phyloP scores from a whole-genome alignment of 2,329 filamentous ascomycete species.

The Exophiala dermatitidis region DNA sequence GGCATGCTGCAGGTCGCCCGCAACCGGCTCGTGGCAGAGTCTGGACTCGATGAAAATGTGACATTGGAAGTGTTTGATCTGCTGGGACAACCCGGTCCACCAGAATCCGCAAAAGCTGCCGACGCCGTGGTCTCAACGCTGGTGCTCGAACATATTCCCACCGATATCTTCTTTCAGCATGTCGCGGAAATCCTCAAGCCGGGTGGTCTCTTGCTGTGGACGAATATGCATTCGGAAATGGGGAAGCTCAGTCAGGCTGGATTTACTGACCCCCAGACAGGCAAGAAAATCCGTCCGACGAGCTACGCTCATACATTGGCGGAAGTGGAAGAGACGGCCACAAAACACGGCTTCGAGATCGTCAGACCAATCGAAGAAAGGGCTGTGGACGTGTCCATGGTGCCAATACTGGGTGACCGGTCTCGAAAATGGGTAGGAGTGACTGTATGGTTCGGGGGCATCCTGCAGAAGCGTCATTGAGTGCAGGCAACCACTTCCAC shows the following conservation, averaged over 20 bases:
- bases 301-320: conserved; percentile 52
- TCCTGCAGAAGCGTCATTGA: conserved; percentile 36
- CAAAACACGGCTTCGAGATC: conserved; percentile 40
- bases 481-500: neutral
- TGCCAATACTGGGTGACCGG: conserved; percentile 52
- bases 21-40: conserved; percentile 5
- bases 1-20: conserved; percentile 53
- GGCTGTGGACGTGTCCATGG: conserved; percentile 48
- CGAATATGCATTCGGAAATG: conserved; percentile 64
- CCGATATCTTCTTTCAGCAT: conserved; percentile 49
- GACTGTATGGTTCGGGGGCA: conserved; percentile 48
- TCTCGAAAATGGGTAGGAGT: conserved; percentile 56
- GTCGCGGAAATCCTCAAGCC: conserved; percentile 39
- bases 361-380: conserved; percentile 39
- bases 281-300: conserved; percentile 52
- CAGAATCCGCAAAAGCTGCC: conserved; percentile 23
- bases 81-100: conserved; percentile 28
- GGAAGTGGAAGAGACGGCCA: conserved; percentile 48
- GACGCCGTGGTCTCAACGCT: conserved; percentile 50
- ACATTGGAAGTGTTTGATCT: conserved; percentile 38
- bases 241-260: conserved; percentile 50
- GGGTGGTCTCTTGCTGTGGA: conserved; percentile 51
- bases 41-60: conserved; percentile 9
- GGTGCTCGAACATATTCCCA: conserved; percentile 57
- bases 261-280: conserved; percentile 49